Conservation (phyloP, 2,329 filamentous ascomycete species). For the Aureobasidium sp. region DNA sequence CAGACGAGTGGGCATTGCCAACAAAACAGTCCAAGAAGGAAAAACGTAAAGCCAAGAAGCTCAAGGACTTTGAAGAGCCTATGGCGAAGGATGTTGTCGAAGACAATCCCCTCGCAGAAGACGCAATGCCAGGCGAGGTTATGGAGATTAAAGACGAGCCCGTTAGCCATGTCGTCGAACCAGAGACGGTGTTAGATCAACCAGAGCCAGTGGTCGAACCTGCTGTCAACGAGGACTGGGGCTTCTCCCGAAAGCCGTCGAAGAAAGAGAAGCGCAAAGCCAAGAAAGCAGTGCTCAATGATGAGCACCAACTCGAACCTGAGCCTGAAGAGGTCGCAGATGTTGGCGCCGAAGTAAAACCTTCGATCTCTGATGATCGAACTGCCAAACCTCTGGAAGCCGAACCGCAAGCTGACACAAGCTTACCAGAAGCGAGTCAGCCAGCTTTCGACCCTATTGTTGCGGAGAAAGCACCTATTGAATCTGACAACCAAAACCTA, state of each 20-base stretch:
- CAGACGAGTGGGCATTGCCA: not conserved
- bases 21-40: slow-evolving; percentile 11
- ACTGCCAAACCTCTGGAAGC: not conserved
- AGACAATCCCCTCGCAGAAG: not conserved
- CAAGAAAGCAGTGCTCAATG: slow-evolving; percentile 12
- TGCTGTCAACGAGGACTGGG: not conserved
- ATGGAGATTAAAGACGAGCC: not conserved
- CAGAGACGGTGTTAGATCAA: not conserved
- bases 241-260: not conserved
- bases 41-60: slow-evolving; percentile 12
- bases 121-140: not conserved
- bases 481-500: no score
- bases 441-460: no score
- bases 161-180: no score
- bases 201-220: not conserved
- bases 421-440: no score
- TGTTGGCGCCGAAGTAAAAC: no score
- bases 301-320: not conserved
- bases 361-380: not conserved
- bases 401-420: no score
- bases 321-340: not conserved
- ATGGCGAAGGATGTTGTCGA: not conserved
- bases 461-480: no score
- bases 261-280: slow-evolving; percentile 21
- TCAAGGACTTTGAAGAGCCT: not conserved